A percentile compares a stretch with the other conserved stretches of the same genome.
phyloP scores from a whole-genome alignment of 2,329 filamentous ascomycete genomes.

The Thelonectria discophora region DNA sequence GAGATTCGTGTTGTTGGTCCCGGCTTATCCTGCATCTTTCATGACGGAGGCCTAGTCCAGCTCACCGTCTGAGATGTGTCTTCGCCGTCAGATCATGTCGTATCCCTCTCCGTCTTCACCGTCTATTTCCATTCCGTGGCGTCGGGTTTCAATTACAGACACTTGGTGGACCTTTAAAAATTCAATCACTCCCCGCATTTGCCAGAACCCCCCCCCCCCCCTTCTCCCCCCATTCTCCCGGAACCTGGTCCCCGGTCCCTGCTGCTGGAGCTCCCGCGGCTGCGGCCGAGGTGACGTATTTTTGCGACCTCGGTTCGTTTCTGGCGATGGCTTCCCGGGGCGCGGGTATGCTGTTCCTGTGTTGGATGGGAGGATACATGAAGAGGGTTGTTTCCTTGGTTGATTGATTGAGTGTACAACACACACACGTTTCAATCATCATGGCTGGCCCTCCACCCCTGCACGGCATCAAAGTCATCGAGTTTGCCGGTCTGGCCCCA shows the following conservation, averaged over 20 bases:
- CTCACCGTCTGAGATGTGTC: background rate
- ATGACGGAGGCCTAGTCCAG: background rate
- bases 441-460: constrained; percentile 50
- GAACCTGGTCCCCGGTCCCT: constrained; percentile 9
- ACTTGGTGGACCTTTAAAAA: no score
- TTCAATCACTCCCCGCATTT: no score
- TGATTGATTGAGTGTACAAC: background rate
- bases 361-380: background rate
- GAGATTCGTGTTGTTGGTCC: background rate
- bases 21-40: background rate
- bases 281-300: constrained; percentile 11
- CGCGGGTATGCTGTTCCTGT: constrained; percentile 19
- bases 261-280: background rate
- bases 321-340: constrained; percentile 31
- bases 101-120: background rate
- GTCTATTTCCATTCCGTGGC: background rate
- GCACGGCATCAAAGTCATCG: constrained; percentile 64
- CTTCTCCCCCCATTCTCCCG: background rate
- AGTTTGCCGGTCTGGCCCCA: constrained; percentile 70
- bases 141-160: background rate
- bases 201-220: no score
- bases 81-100: constrained; percentile 1
- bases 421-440: constrained; percentile 3
- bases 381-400: background rate
- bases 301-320: constrained; percentile 30